phyloP scores from a whole-genome alignment of 169 alveolate genomes.

The Babesia gibsoni region DNA sequence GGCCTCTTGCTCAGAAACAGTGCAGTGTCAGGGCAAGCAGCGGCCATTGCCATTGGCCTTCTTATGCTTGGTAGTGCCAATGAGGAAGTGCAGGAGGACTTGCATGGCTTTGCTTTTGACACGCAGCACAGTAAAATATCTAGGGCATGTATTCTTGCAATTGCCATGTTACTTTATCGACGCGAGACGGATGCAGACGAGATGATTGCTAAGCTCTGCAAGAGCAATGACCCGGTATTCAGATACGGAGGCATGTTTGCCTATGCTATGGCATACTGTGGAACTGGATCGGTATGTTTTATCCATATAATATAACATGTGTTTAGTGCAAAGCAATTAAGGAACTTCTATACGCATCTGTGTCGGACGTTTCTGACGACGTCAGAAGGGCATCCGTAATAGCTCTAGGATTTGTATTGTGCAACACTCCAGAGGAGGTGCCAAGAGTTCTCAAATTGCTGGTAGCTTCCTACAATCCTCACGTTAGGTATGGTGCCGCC shows the following conservation, averaged over 20 bases:
- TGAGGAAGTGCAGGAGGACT: slow-evolving; percentile 85
- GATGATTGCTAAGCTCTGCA: slow-evolving; percentile 81
- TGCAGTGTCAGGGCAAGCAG: slow-evolving; percentile 98
- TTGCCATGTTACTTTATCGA: slow-evolving; percentile 92
- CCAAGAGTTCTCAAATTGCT: slow-evolving; percentile 88
- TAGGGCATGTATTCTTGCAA: slow-evolving; percentile 92
- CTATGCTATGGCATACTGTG: slow-evolving; percentile 97
- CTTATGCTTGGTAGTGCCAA: slow-evolving; percentile 87
- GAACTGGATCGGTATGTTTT: slow-evolving; percentile 78
- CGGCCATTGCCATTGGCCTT: slow-evolving; percentile 95
- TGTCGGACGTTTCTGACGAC: slow-evolving; percentile 97
- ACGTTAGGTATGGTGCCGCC: slow-evolving; percentile 98
- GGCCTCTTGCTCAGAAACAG: slow-evolving; percentile 86
- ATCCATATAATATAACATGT: background rate
- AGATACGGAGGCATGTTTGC: slow-evolving; percentile 98
- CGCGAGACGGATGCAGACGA: slow-evolving; percentile 92
- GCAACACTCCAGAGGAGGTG: slow-evolving; percentile 81
- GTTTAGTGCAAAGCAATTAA: slow-evolving; percentile 80
- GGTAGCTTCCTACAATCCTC: slow-evolving; percentile 95
- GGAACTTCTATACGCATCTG: slow-evolving; percentile 92
- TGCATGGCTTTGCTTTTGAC: slow-evolving; percentile 91
- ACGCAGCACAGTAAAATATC: slow-evolving; percentile 97
- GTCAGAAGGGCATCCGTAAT: slow-evolving; percentile 98
- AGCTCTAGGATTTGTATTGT: slow-evolving; percentile 90
- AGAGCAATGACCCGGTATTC: slow-evolving; percentile 91